phyloP scores from a whole-genome alignment of 2,329 filamentous ascomycete genomes.

The Sporothrix brunneoviolacea region DNA sequence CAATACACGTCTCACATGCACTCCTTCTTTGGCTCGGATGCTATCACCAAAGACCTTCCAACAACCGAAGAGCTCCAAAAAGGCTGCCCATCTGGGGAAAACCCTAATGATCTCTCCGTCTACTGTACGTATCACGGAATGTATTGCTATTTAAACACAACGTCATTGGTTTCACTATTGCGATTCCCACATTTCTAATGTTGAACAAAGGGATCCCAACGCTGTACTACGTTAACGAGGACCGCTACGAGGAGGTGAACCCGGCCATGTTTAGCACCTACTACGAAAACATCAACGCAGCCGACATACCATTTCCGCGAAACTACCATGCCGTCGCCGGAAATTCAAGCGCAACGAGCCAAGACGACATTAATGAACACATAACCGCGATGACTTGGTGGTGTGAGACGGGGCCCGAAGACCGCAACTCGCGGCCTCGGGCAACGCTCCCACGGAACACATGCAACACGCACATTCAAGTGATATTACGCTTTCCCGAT shows the following conservation, averaged over 20 bases:
- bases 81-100: conserved; percentile 36
- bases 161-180: no score
- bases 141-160: no score
- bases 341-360: conserved; percentile 31
- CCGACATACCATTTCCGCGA: conserved; percentile 38
- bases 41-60: conserved; percentile 31
- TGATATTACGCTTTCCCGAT: conserved; percentile 36
- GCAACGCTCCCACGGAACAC: conserved; percentile 29
- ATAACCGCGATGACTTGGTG: conserved; percentile 28
- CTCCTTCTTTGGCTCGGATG: conserved; percentile 40
- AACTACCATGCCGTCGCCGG: conserved; percentile 38
- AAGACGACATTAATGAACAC: conserved; percentile 25
- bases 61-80: conserved; percentile 29
- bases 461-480: conserved; percentile 37
- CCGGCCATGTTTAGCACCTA: conserved; percentile 38
- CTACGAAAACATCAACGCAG: conserved; percentile 36
- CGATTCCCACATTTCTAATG: no score
- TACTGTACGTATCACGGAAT: no score
- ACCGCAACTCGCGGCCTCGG: conserved; percentile 22
- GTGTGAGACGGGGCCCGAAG: conserved; percentile 30
- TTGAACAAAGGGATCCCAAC: no score
- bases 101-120: conserved; percentile 38
- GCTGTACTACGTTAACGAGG: conserved; percentile 33
- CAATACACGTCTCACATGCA: conserved; percentile 36
- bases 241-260: conserved; percentile 31